Percentiles rank a stretch among this genome's conserved stretches.
phyloP scores from a whole-genome alignment of 2,329 filamentous ascomycete species.

The Orbilia quercus region DNA sequence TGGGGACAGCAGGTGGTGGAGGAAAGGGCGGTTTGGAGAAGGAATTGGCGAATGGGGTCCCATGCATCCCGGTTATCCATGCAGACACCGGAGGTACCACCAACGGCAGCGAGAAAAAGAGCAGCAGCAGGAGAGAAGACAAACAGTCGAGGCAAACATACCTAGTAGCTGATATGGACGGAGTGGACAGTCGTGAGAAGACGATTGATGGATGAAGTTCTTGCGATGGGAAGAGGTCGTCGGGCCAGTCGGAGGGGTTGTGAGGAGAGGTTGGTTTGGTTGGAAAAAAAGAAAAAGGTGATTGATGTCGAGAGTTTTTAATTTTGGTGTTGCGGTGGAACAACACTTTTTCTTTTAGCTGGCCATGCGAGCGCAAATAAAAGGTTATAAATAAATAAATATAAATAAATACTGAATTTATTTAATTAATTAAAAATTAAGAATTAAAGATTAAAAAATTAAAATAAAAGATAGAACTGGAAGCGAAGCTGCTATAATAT shows the following conservation, averaged over 20 bases:
- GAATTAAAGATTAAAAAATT: too few relatives aligned
- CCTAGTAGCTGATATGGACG: neutral
- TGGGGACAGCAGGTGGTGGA: neutral
- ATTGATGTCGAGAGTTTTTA: neutral
- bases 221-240: neutral
- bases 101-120: neutral
- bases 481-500: neutral
- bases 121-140: neutral
- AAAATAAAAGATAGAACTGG: neutral
- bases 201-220: too few relatives aligned
- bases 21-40: conserved; percentile 23
- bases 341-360: neutral
- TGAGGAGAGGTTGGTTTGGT: conserved; percentile 1
- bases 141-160: conserved; percentile 10
- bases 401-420: too few relatives aligned
- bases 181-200: neutral
- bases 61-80: conserved; percentile 53
- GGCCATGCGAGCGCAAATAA: neutral
- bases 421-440: too few relatives aligned
- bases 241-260: neutral
- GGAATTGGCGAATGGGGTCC: conserved; percentile 52
- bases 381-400: too few relatives aligned
- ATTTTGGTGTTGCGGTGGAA: neutral
- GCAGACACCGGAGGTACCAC: conserved; percentile 26
- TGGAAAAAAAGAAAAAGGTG: neutral